Evolutionary conservation across 2,329 filamentous ascomycete species (phyloP).

Genomic region (Colletotrichum sidae): DNA sequence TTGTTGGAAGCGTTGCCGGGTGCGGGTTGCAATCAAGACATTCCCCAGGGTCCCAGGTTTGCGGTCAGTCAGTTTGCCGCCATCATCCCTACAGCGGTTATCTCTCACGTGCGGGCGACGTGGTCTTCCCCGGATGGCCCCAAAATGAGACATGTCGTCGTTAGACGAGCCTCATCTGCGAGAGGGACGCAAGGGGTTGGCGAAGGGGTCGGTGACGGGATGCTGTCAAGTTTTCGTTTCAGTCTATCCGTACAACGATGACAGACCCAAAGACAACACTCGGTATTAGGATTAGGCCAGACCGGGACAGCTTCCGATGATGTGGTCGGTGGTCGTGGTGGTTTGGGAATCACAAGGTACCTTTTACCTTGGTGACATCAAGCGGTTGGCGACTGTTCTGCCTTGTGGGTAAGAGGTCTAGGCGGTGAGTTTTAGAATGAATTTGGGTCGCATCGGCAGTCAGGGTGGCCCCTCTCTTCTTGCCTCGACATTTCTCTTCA

Average conservation of each 20-base stretch:
- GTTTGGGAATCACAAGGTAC: neutral
- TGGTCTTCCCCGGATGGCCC: conserved; percentile 34
- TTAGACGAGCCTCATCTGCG: conserved; percentile 34
- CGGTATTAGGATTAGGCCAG: conserved; percentile 8
- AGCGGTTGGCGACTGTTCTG: conserved; percentile 6
- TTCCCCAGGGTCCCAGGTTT: conserved; percentile 9
- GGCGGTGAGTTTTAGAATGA: conserved; percentile 30
- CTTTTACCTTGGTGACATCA: neutral
- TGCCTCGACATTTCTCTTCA: conserved; percentile 1
- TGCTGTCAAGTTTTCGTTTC: conserved; percentile 19
- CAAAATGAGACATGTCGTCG: conserved; percentile 29
- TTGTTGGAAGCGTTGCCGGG: neutral
- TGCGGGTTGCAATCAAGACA: conserved; percentile 1
- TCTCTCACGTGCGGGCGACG: conserved; percentile 27
- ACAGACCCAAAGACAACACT: neutral
- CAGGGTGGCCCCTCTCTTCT: neutral
- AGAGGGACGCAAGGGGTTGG: neutral
- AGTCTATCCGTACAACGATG: neutral
- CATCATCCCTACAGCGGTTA: conserved; percentile 32
- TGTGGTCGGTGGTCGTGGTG: neutral
- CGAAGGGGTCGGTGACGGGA: conserved; percentile 11
- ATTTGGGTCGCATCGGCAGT: conserved; percentile 30
- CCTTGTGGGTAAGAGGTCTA: conserved; percentile 25
- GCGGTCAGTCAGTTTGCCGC: conserved; percentile 17
- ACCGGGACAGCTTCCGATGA: neutral